Percentiles rank a stretch among this genome's conserved stretches.
phyloP scores from a whole-genome alignment of 495 filamentous ascomycete genomes.

The Tuber umbilicatum region DNA sequence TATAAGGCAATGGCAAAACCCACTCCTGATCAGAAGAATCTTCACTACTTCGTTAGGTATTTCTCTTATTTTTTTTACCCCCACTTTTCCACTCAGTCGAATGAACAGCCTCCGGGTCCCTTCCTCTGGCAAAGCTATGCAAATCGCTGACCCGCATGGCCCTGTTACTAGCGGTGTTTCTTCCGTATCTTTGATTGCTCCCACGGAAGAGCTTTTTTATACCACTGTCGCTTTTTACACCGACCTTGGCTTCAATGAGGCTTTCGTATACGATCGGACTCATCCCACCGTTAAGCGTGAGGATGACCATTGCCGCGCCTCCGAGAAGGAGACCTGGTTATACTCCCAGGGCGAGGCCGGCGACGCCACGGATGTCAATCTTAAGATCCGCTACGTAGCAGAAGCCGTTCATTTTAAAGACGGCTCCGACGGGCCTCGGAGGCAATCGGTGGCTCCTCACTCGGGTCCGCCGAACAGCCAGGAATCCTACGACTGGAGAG shows the following conservation, averaged over 20 bases:
- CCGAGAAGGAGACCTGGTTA: constrained; percentile 42
- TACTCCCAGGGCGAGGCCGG: constrained; percentile 24
- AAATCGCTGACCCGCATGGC: constrained; percentile 22
- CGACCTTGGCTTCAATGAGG: constrained; percentile 40
- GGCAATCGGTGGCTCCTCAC: constrained; percentile 9
- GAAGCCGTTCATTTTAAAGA: constrained; percentile 35
- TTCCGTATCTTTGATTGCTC: constrained; percentile 39
- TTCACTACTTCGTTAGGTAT: constrained; percentile 29
- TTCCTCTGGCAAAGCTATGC: constrained; percentile 16
- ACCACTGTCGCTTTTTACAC: constrained; percentile 40
- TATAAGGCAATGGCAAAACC: not conserved
- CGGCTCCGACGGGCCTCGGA: constrained; percentile 9
- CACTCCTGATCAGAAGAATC: constrained; percentile 26
- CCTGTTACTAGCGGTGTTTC: constrained; percentile 38
- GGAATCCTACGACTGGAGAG: constrained; percentile 37
- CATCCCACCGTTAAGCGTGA: constrained; percentile 32
- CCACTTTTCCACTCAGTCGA: not conserved
- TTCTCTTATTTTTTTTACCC: constrained; percentile 16
- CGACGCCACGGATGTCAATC: constrained; percentile 27
- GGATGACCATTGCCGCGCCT: constrained; percentile 38
- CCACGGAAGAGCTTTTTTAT: constrained; percentile 40
- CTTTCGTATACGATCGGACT: constrained; percentile 38
- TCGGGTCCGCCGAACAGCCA: constrained; percentile 6
- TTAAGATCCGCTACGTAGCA: constrained; percentile 38
- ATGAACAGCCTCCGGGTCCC: not conserved